Evolutionary conservation across 2,329 filamentous ascomycete genomes (phyloP), one percentile per base, ranked within the genome.

Genomic region (Simplicillium aogashimaense): DNA sequence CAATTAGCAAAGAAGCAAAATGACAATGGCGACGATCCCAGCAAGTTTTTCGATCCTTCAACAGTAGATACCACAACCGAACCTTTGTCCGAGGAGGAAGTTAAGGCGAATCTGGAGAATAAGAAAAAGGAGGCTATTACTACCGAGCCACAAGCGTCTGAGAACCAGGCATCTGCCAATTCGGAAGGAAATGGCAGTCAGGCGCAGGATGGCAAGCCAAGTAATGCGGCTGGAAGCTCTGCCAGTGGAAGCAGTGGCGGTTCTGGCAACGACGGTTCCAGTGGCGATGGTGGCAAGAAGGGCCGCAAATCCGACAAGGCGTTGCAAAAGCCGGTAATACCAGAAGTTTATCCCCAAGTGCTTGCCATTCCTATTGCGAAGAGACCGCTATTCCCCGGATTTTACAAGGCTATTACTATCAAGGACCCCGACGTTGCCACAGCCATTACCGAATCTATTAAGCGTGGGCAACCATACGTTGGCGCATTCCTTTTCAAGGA

Each of bases 381-480:
- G 60, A 76, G 92, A 39, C 92, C 92, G 10, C 69, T 98, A 11
- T 98, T 97, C 63, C 92, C 92, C 1, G 92, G 92, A 2, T 98
- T 97, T 64, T 98, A 98, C 69, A 98, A 98, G 65, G 90, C 92
- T 9, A 92, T 98, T 50, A 98, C 90, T 3, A 94, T 98, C 50
- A 83, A 86, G 57, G 88, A 98, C 55, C 86, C 85, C 14, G 85
- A 92, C 51, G 92, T 98, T 29, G 84, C 89, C 12, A 80, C 81
- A 31, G 92, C 92, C 16, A 94, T 98, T 49, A 84, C 89, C 43
- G 94, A 98, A 57, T 92, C 95, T 74, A 86, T 97, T 59, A 95
- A 94, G 71, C 76, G 90, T 39, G 92, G 92, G 1, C 94, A 98
- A 61, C 94, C 90, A 17, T 98, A 98, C 54, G 87, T 98, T 32